Base-by-base conservation (phyloP, 1,284 basidiomycete species). In the Sanghuangporus sanghuang region DNA sequence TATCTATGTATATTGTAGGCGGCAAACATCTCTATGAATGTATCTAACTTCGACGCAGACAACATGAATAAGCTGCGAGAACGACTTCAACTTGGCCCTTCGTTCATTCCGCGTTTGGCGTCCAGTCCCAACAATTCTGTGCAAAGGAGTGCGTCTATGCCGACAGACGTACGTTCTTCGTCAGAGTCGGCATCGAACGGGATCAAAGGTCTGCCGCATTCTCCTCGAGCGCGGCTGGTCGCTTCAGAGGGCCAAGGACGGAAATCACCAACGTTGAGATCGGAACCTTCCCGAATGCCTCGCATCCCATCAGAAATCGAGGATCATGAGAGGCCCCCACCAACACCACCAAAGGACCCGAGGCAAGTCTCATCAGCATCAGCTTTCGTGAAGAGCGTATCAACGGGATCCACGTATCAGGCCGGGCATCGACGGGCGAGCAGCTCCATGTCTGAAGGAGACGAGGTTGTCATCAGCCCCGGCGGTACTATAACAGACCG, bases 261-360 rank as follows among this genome's bases (percentile, higher is more conserved):
- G 11, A 23, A 46, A 11, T 61, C 46, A 23, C 52, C 59, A 27
- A 16, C 60, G 27, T 16, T 55, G 14, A 56, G 27, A n/a, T 18
- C 49, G 27, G n/a, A 38, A 21, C 7, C 12, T 7, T 9, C 61
- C 12, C 40, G 48, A 50, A 56, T 63, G 42, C 50, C 64, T n/a
- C 55, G 49, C 32, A 61, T 65, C 48, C 42, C 61, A 49, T 65
- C 61, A 12, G 61, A 60, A 48, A 52, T 57, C 38, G 59, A 59
- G 32, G 68, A 70, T 8, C 67, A 67, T 57, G 36, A 64, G 27
- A 70, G 16, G 6, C 55, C 73, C 0, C 75, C 74, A 9, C 72
- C 74, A 6, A 69, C 75, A n/a, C 79, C 70, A 36, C 78, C 78
- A 16, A 79, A 64, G 63, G 65, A 66, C 21, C 64, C 59, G 68